These are phyloP conservation scores for Mortierella sp. DNA, from an alignment of 371 early-diverging fungal species.

Conservation along the genomic window DNA sequence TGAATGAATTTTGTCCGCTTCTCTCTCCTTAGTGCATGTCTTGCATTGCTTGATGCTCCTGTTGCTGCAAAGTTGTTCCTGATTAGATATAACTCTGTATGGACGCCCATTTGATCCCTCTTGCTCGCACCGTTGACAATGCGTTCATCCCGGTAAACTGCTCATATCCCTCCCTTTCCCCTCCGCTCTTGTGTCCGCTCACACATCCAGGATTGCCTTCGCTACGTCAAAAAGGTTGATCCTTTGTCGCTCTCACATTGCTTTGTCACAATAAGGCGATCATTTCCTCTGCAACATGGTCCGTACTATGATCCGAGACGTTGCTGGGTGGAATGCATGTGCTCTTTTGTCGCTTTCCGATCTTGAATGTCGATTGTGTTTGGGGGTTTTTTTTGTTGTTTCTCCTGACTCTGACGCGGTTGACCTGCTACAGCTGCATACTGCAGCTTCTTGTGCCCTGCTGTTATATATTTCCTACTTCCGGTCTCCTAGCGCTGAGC, in stretches of 20 bases:
- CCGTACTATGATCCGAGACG: constrained; percentile 7
- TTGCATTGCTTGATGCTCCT: background rate
- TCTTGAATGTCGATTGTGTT: background rate
- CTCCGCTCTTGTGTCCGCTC: background rate
- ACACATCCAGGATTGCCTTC: background rate
- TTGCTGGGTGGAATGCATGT: background rate
- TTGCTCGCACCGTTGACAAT: background rate
- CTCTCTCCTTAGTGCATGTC: background rate
- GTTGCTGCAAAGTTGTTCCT: constrained; percentile 11
- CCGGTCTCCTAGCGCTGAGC: background rate
- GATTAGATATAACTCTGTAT: background rate
- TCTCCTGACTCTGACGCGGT: background rate
- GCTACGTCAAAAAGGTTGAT: background rate
- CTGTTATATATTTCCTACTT: background rate
- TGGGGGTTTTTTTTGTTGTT: background rate
- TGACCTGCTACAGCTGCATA: background rate
- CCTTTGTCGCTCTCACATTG: background rate
- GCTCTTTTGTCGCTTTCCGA: background rate
- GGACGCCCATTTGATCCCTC: background rate
- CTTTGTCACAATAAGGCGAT: background rate
- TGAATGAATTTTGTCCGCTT: constrained; percentile 9
- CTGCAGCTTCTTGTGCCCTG: background rate
- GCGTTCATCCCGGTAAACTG: background rate
- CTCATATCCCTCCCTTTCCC: background rate
- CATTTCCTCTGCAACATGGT: background rate